Evolutionary conservation across 257 asterid genomes (phyloP), one percentile per base, ranked within the genome.

Genomic region (Eustoma russellianum): DNA sequence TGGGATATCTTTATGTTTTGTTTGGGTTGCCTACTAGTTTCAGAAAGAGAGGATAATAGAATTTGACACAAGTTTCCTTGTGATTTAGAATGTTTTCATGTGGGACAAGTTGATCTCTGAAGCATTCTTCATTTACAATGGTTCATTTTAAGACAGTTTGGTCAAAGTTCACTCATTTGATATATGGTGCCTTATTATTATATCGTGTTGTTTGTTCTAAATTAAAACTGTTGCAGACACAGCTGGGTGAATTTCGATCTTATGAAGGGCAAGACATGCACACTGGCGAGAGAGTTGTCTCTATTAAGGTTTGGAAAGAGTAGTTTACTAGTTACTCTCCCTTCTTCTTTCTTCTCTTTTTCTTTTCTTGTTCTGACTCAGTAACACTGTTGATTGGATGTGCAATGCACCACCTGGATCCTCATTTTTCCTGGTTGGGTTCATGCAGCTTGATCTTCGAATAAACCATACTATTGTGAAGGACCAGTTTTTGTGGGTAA

Each of bases 221-320:
- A 43, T 65, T 33, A 47, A 67, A 40, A 54, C 46, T 66, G 33
- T 48, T 80, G 84, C 63, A 92, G 97, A 69, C 88, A 16, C 98
- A 92, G 62, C 72, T 92, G 64, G 46, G 73, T 17, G 97, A 85
- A 5, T 88, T 92, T 70, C 79, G 98, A 59, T 83, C 97, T 11
- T 83, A 80, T 61, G 97, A 92, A 70, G 98, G 97, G 53, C 97
- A 88, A 73, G 98, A 92, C 66, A 92, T 92, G 98, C 75, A 79
- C 71, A 81, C 90, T 48, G 95, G 95, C 17, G 97, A 92, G 71
- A 80, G 78, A 74, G 74, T 92, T 57, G 97, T 87, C 45, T 97
- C 97, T 28, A 88, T 92, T 74, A 92, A 88, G 98, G 98, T 90
- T 49, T 63, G 77, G 35, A 58, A 54, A 30, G 48, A 18, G 48